Evolutionary conservation across 805 yeast genomes (phyloP), one percentile per base, ranked within the genome.

Genomic region (Saccharomycopsis vini): DNA sequence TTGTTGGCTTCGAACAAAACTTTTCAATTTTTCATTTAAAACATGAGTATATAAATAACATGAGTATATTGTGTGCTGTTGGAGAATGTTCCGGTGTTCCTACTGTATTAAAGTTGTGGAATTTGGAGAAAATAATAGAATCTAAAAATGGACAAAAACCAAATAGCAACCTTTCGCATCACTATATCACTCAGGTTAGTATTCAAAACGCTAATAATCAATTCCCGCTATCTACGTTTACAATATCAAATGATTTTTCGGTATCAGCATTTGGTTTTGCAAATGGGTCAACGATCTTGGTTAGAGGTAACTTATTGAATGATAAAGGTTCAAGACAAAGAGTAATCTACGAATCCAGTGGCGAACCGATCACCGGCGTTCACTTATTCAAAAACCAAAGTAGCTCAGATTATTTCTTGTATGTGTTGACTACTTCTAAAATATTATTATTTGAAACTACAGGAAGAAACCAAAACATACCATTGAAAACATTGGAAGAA

Each of bases 291-390:
- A 87, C 89, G 2, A 66, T 89, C 2, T 63, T 89, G 5, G 75
- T 89, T 0, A 65, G 97, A 50, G 98, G 98, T 6, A 97, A 92
- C 59, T 60, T 92, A 26, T 52, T 86, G 5, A 76, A 88, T 53
- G 98, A 92, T 56, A 67, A 95, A 46, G 97, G 97, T 0, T 78
- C 95, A 7, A 75, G 92, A 51, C 97, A 90, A 55, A 67, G 97
- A 23, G 59, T 81, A 0, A 78, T 89, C 1, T 85, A 79, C 56
- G 85, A 81, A 46, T 74, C 79, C 41, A 61, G 62, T 13, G 63
- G 69, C 2, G 92, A 86, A 39, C 95, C 97, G 1, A 72, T 92
- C 16, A 90, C 97, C 0, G 81, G 85, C 0, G 62, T 90, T 1
- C 72, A 73, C 23, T 74, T 89, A 52, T 43, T 49, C 24, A 69